Evolutionary conservation across 371 early-diverging fungal species (phyloP).

Genomic region (Modicella reniformis): DNA sequence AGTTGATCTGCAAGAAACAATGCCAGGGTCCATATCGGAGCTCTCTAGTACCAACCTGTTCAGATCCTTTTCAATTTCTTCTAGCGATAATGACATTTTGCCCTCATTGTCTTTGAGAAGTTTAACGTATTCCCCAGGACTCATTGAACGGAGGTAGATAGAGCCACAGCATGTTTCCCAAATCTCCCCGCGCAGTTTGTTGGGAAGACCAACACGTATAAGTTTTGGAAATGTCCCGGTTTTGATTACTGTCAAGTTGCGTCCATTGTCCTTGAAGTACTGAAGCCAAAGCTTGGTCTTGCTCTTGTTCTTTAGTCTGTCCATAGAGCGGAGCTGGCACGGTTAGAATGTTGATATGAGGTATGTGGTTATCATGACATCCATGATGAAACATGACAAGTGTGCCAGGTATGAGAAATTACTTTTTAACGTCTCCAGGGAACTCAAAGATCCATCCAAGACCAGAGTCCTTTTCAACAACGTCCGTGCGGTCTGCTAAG

Average conservation of each 20-base stretch:
- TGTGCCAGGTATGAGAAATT: slow-evolving; percentile 1
- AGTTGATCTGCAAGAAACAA: not conserved
- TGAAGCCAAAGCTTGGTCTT: slow-evolving; percentile 70
- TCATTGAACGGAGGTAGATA: slow-evolving; percentile 85
- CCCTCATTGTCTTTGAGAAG: slow-evolving; percentile 76
- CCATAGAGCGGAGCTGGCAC: not conserved
- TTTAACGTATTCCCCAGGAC: slow-evolving; percentile 83
- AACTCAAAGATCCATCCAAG: slow-evolving; percentile 88
- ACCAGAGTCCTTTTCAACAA: slow-evolving; percentile 67
- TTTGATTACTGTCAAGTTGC: slow-evolving; percentile 88
- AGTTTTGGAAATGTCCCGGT: slow-evolving; percentile 88
- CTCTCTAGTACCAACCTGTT: slow-evolving; percentile 65
- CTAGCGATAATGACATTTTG: slow-evolving; percentile 76
- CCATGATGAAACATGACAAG: not conserved
- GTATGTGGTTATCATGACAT: not conserved
- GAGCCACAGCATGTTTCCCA: slow-evolving; percentile 96
- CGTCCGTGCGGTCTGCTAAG: slow-evolving; percentile 64
- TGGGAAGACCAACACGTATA: slow-evolving; percentile 92
- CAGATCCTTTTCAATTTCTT: slow-evolving; percentile 98
- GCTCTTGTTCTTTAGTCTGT: slow-evolving; percentile 75
- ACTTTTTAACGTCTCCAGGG: slow-evolving; percentile 79
- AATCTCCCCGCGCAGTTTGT: slow-evolving; percentile 90
- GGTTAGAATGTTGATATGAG: not conserved
- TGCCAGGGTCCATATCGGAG: no score
- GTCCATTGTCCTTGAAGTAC: slow-evolving; percentile 77